A percentile compares a stretch with the other conserved stretches of the same genome.
These are phyloP conservation scores for Suillus alpinus DNA, from an alignment of 768 basidiomycete genomes.

Conservation along the genomic window DNA sequence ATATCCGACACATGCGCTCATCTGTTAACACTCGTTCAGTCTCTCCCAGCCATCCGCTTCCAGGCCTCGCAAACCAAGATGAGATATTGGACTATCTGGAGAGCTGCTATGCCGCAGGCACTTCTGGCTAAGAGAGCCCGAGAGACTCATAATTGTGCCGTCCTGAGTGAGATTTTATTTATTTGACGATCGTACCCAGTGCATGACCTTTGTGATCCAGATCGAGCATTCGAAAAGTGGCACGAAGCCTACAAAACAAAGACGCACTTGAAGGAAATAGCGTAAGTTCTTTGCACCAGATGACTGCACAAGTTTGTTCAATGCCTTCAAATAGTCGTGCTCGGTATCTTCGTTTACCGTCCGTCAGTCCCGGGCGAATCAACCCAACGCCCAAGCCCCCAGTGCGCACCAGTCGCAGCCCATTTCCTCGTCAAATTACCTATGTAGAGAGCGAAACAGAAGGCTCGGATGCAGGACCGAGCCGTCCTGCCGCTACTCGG, in stretches of 20 bases:
- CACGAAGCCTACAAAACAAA: slow-evolving; percentile 64
- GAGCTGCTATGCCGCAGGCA: slow-evolving; percentile 66
- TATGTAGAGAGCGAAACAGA: slow-evolving; percentile 29
- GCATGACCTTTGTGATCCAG: slow-evolving; percentile 6
- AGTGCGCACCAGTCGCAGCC: slow-evolving; percentile 25
- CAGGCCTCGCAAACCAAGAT: slow-evolving; percentile 58
- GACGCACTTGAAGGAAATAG: slow-evolving; percentile 74
- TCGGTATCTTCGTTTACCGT: slow-evolving; percentile 73
- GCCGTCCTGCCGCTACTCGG: slow-evolving; percentile 19
- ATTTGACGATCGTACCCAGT: slow-evolving; percentile 10
- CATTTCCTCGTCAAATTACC: slow-evolving; percentile 28
- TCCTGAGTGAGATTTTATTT: slow-evolving; percentile 51
- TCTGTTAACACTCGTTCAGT: slow-evolving; percentile 39
- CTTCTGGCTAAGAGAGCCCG: slow-evolving; percentile 64
- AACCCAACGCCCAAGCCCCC: slow-evolving; percentile 27
- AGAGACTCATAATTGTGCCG: slow-evolving; percentile 49
- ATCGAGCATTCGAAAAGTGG: slow-evolving; percentile 69
- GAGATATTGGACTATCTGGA: slow-evolving; percentile 66
- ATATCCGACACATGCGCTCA: neutral
- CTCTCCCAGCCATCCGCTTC: slow-evolving; percentile 78
- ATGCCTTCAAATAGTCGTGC: slow-evolving; percentile 54
- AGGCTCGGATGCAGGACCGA: slow-evolving; percentile 28
- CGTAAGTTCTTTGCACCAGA: slow-evolving; percentile 50
- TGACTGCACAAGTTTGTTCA: slow-evolving; percentile 10
- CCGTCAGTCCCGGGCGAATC: slow-evolving; percentile 41